Conservation (phyloP, 2,329 filamentous ascomycete species). For the Trichoderma cornu-damae region DNA sequence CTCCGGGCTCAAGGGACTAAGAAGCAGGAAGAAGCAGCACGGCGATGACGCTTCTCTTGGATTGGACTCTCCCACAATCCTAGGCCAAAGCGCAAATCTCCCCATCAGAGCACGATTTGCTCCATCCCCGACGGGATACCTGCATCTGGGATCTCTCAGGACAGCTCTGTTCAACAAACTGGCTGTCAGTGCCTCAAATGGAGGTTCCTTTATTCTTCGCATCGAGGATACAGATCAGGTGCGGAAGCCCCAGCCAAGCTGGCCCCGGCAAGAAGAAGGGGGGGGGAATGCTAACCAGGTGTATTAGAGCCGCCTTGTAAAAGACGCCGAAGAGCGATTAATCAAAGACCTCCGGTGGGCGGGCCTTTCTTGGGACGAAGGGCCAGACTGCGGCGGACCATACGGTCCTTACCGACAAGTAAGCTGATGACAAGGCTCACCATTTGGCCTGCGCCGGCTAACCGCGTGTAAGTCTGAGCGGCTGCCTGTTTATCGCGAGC, state of each 20-base stretch:
- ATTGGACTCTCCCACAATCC: constrained; percentile 26
- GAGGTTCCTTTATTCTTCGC: constrained; percentile 83
- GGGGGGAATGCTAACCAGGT: background rate
- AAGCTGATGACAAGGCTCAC: constrained; percentile 22
- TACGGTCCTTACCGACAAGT: constrained; percentile 85
- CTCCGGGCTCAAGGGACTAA: constrained; percentile 21
- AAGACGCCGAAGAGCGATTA: constrained; percentile 71
- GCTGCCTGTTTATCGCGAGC: constrained; percentile 63
- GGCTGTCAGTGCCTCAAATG: constrained; percentile 71
- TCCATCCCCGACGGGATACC: constrained; percentile 87
- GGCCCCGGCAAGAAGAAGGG: background rate
- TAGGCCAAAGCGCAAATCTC: constrained; percentile 50
- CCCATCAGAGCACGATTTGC: constrained; percentile 67
- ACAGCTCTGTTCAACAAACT: constrained; percentile 96
- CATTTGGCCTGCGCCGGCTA: background rate
- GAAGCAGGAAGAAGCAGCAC: constrained; percentile 25
- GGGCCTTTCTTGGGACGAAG: constrained; percentile 90
- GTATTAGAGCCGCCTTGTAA: constrained; percentile 70
- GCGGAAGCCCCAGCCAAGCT: constrained; percentile 24
- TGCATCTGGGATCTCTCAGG: constrained; percentile 85
- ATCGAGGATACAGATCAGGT: constrained; percentile 96
- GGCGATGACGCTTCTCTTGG: background rate
- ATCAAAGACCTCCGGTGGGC: constrained; percentile 83
- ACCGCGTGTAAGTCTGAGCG: constrained; percentile 64
- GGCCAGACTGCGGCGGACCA: constrained; percentile 73